phyloP scores from a whole-genome alignment of 2,329 filamentous ascomycete genomes.

The Arthrobotrys megalospora region DNA sequence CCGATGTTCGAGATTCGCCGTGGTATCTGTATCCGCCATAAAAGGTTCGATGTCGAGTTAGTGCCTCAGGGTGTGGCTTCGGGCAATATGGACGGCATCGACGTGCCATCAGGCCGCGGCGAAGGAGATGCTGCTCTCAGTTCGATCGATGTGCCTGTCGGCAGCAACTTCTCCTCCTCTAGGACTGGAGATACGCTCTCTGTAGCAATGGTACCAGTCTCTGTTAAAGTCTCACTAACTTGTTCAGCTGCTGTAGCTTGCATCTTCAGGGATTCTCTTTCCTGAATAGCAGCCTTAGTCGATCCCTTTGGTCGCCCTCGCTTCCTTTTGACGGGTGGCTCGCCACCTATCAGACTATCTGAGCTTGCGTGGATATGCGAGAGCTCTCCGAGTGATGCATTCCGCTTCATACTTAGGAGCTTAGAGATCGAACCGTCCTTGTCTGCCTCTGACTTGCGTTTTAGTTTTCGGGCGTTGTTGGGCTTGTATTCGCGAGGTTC shows the following conservation, averaged over 20 bases:
- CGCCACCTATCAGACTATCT: constrained; percentile 42
- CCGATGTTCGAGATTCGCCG: background rate
- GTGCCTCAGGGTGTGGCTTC: constrained; percentile 32
- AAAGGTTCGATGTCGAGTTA: background rate
- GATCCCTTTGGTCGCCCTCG: constrained; percentile 57
- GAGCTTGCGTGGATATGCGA: constrained; percentile 33
- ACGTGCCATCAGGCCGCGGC: constrained; percentile 33
- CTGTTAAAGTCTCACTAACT: constrained; percentile 55
- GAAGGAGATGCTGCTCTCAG: constrained; percentile 53
- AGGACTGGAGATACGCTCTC: constrained; percentile 56
- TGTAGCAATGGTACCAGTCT: constrained; percentile 48
- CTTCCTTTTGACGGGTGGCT: constrained; percentile 58
- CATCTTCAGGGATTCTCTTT: constrained; percentile 60
- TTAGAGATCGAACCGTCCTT: constrained; percentile 52
- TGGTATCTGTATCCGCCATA: constrained; percentile 12
- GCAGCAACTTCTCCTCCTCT: constrained; percentile 51
- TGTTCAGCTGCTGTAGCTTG: constrained; percentile 58
- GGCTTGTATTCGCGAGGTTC: constrained; percentile 60
- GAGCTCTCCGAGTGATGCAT: constrained; percentile 50
- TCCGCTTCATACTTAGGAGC: constrained; percentile 47
- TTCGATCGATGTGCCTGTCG: constrained; percentile 55
- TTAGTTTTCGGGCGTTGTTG: constrained; percentile 53
- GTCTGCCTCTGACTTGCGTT: constrained; percentile 58
- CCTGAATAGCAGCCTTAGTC: constrained; percentile 59
- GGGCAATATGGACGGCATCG: constrained; percentile 13